Evolutionary conservation across 2,329 filamentous ascomycete species (phyloP), one percentile per base, ranked within the genome.

Genomic region (Xylariaceae sp.): DNA sequence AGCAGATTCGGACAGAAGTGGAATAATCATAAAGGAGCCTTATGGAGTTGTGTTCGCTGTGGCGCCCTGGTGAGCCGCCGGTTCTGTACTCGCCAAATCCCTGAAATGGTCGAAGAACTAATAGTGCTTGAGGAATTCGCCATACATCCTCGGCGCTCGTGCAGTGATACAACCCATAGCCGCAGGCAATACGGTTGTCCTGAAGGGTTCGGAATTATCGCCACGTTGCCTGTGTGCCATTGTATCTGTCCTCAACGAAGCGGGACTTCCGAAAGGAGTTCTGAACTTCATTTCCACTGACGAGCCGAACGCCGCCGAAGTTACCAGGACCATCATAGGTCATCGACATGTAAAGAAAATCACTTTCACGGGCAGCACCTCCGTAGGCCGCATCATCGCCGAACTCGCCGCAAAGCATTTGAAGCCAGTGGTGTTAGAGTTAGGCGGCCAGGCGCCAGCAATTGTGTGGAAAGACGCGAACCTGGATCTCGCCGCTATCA

Each of bases 381-480:
- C 69, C 0, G 85, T 94, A 0, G 90, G 90, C 1, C 79, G 82
- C 33, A 85, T 90, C 64, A 83, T 95, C 51, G 87, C 83, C 11
- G 75, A 77, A 28, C 77, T 81, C 5, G 87, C 88, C 0, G 90
- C 87, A 22, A 82, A 87, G 66, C 73, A 87, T 62, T 75, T 94
- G 42, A 96, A 96, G 75, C 90, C 89, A 0, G 79, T 88, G 1
- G 73, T 94, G 1, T 79, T 95, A 62, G 90, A 96, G 69, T 76
- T 96, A 1, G 90, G 90, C 6, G 90, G 90, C 42, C 95, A 95
- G 69, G 86, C 88, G 1, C 83, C 84, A 0, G 84, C 87, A 1
- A 86, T 95, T 54, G 85, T 96, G 1, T 83, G 88, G 69, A 84
- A 88, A 48, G 90, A 95, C 68, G 90, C 90, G 13, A 81, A 95